phyloP scores from a whole-genome alignment of 805 yeast genomes.

The Kuraishia hungarica region DNA sequence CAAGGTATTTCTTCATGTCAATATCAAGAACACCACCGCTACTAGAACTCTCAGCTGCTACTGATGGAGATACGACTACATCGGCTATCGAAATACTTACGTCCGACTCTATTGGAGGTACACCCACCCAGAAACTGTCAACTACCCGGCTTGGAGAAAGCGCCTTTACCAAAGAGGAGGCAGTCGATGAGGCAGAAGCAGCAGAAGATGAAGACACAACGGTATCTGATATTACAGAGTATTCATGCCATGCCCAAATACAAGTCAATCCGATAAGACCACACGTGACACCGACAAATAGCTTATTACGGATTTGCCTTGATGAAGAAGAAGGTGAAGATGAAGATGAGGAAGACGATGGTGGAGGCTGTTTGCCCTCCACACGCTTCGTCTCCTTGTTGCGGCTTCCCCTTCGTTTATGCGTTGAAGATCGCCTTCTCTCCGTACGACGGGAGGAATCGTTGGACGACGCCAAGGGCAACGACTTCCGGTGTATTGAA shows the following conservation, averaged over 20 bases:
- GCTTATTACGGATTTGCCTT: conserved; percentile 4
- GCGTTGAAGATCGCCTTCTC: background rate
- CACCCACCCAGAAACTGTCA: background rate
- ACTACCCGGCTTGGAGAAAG: background rate
- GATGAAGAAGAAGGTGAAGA: background rate
- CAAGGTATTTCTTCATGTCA: conserved; percentile 7
- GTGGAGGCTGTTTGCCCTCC: background rate
- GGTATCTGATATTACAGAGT: background rate
- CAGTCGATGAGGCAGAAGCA: background rate
- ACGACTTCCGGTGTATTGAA: background rate
- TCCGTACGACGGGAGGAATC: background rate
- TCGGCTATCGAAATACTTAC: too few species aligned
- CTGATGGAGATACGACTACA: too few species aligned
- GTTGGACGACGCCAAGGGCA: background rate
- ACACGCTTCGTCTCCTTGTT: background rate
- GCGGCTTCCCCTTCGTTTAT: background rate
- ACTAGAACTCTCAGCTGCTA: background rate
- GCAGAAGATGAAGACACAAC: background rate
- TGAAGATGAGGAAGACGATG: background rate
- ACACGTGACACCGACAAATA: conserved; percentile 18
- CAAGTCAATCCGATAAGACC: conserved; percentile 21
- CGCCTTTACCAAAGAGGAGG: background rate
- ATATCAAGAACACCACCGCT: conserved; percentile 5
- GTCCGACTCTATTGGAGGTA: background rate
- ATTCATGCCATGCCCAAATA: conserved; percentile 17